Base-by-base conservation (phyloP, 2,329 filamentous ascomycete genomes). In the Stagonosporopsis rhizophila region DNA sequence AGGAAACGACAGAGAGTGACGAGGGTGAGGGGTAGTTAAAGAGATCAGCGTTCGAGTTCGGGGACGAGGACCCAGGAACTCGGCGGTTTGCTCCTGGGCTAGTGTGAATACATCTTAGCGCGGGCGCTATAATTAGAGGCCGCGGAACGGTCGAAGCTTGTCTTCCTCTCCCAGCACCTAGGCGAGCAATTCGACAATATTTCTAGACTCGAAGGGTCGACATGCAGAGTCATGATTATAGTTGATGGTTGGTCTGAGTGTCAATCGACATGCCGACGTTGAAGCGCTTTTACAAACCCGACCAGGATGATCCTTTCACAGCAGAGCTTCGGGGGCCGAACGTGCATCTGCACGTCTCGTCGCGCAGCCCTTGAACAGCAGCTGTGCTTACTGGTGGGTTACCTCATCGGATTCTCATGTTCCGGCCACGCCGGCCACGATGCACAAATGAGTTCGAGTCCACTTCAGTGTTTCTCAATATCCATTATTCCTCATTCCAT, bases 1-100 rank as follows among this genome's bases (percentile, higher is more conserved):
- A 52, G 34, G 30, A 57, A 52, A 52, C 35, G 42, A 52, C 25
- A 58, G 48, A 32, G 49, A 58, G 49, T 30, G 54, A 58, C 46
- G 35, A 51, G 41, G 41, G 46, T 56, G 28, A 25, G 53, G 19
- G 19, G 46, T 49, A 28, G 46, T 45, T 27, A 38, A 35, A 38
- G 37, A 45, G 35, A 34, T 52, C 45, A 32, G 32, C 40, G 15
- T 40, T 25, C 39, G 44, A n/a, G 47, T 46, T 51, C 41, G 52
- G 40, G 53, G 41, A 45, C 27, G 41, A 19, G 22, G 39, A 38
- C 44, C 52, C 35, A 34, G 15, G 19, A 17, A 11, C 37, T 56
- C 47, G 37, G 47, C 20, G 14, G 41, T 25, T 20, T 25, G 39
- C 47, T 41, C 54, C 47, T 57, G 54, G 19, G 28, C 54, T 52